Base-by-base conservation (phyloP, 192 early-diverging fungal species). In the Chytriomyces confervae region DNA sequence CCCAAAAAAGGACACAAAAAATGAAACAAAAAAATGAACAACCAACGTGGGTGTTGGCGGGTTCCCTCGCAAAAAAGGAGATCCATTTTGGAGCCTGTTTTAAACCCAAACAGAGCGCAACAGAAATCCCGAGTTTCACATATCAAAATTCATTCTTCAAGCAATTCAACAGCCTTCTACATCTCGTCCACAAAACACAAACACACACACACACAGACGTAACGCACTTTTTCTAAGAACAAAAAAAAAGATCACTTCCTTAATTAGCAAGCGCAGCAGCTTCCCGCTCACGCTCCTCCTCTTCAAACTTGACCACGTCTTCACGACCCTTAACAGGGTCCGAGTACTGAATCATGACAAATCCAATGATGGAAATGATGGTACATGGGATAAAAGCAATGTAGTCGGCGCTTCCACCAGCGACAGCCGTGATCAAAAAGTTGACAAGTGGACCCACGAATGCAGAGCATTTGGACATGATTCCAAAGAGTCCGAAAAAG, bases 401-500 rank as follows among this genome's bases (percentile, higher is more conserved):
- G 69, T 70, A 70, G 23, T 70, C 69, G 27, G 50, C 50, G 16
- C 7, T 61, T 7, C 36, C 27, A n/a, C 7, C 60, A 13, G 62
- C 16, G 48, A 74, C 61, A 18, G 27, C 20, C 16, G 72, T 74
- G 60, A 74, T 74, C 13, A 74, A n/a, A 60, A 63, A 61, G 62
- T 61, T 82, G 69, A 81, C 70, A 3, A 78, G 76, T 10, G 84
- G 82, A 5, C 84, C 84, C 8, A 85, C 75, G 75, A 80, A 82
- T 13, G 82, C 79, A 50, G 80, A 82, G 13, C 72, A 79, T 48
- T 82, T 82, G 71, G 75, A 77, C 53, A 72, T 77, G 64, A 85
- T 80, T 62, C 84, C 84, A 70, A 85, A 85, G 23, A 85, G 69
- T n/a, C 72, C 80, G 61, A 85, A 85, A 61, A 85, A 85, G 67